phyloP scores from a whole-genome alignment of 768 basidiomycete genomes.

The Russula abietina region DNA sequence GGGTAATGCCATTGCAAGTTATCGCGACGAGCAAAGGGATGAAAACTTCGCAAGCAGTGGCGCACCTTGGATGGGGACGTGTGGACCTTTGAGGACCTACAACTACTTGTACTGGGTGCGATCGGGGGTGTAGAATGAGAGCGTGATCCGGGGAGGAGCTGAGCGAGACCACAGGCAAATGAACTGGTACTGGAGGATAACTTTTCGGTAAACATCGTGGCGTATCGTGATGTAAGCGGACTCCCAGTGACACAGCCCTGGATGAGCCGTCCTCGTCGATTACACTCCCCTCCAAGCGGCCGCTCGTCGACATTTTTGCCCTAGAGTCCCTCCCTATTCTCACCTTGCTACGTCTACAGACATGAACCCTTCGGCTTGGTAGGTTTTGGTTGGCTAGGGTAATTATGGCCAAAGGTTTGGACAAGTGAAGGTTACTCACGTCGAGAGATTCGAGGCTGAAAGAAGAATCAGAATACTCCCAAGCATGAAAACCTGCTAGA shows the following conservation, averaged over 20 bases:
- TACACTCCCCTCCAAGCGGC: neutral
- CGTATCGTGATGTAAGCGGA: too few relatives aligned
- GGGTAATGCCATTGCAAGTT: neutral
- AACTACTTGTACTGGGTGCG: slow-evolving; percentile 22
- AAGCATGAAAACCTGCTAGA: too few relatives aligned
- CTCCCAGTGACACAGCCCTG: too few relatives aligned
- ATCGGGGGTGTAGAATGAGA: slow-evolving; percentile 27
- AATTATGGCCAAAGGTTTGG: too few relatives aligned
- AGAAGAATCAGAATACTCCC: too few relatives aligned
- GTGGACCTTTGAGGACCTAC: slow-evolving; percentile 32
- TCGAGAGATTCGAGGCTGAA: too few relatives aligned
- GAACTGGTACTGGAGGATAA: slow-evolving; percentile 25
- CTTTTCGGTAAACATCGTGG: slow-evolving; percentile 29
- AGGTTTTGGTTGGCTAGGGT: too few relatives aligned
- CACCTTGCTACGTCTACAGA: slow-evolving; percentile 31
- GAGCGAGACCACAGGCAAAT: slow-evolving; percentile 21
- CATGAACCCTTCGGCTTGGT: slow-evolving; percentile 39
- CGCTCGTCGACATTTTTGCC: slow-evolving; percentile 38
- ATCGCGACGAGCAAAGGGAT: too few relatives aligned
- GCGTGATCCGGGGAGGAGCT: slow-evolving; percentile 22
- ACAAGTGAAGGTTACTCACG: too few relatives aligned
- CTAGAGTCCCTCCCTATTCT: slow-evolving; percentile 50
- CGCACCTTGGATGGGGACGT: slow-evolving; percentile 19
- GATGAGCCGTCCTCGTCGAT: neutral
- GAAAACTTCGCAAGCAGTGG: neutral